Conservation (phyloP, 225 moss, liverwort and hornwort species). For the Takakia lepidozioides region DNA sequence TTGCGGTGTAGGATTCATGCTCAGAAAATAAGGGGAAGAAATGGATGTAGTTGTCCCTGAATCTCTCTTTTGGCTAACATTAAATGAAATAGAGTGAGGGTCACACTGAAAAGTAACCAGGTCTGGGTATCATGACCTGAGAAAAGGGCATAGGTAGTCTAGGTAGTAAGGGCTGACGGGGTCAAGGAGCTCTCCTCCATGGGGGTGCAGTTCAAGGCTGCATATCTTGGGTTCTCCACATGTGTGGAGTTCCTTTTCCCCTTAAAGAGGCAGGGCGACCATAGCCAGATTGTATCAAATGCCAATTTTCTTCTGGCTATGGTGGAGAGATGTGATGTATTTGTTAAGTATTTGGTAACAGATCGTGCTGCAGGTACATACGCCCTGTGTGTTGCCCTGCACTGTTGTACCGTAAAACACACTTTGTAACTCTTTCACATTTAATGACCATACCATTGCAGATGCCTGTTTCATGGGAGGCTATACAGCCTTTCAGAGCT, state of each 20-base stretch:
- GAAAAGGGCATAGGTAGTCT: slow-evolving; percentile 49
- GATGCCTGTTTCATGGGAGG: too few relatives aligned
- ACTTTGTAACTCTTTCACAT: slow-evolving; percentile 59
- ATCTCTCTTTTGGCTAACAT: too few relatives aligned
- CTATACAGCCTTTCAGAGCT: too few relatives aligned
- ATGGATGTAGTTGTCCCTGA: too few relatives aligned
- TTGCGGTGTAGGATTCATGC: slow-evolving; percentile 16
- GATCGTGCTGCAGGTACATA: slow-evolving; percentile 78
- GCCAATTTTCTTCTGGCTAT: slow-evolving; percentile 93
- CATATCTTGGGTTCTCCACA: too few relatives aligned
- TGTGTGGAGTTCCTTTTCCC: slow-evolving; percentile 48
- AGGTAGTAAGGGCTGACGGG: too few relatives aligned
- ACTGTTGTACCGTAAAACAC: slow-evolving; percentile 95
- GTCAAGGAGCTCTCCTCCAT: too few relatives aligned
- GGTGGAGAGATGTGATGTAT: slow-evolving; percentile 60
- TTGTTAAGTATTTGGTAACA: slow-evolving; percentile 62
- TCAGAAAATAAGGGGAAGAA: too few relatives aligned
- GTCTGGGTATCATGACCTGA: slow-evolving; percentile 30
- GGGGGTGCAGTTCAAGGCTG: slow-evolving; percentile 5
- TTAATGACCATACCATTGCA: too few relatives aligned
- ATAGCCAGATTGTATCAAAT: slow-evolving; percentile 95
- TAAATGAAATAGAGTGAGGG: too few relatives aligned
- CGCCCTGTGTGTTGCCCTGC: slow-evolving; percentile 68
- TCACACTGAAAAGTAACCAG: slow-evolving; percentile 26
- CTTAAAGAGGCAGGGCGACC: slow-evolving; percentile 45